Evolutionary conservation across 179 eudicot species (phyloP).

Genomic region (Beta macrorhiza): DNA sequence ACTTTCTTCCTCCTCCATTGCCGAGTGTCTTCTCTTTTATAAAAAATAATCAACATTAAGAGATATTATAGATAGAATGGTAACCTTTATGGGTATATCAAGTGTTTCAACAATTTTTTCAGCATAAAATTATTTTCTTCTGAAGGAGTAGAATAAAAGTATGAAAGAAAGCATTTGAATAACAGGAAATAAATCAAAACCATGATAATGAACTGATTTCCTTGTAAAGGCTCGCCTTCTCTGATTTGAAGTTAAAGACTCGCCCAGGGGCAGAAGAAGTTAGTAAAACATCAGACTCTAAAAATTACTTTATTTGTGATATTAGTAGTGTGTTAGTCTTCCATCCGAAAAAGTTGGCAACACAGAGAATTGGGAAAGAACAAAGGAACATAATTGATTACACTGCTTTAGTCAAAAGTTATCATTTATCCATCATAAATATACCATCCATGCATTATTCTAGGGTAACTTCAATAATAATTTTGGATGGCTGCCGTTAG

Average conservation of each 20-base stretch:
- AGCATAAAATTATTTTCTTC: not conserved
- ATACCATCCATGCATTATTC: not conserved
- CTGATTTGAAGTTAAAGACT: not conserved
- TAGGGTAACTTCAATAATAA: not conserved
- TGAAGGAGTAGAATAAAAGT: not conserved
- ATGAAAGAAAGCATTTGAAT: not conserved
- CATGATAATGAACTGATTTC: not conserved
- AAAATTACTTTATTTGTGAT: not conserved
- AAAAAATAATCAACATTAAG: not conserved
- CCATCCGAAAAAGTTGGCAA: not conserved
- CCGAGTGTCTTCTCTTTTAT: not conserved
- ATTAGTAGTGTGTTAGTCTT: not conserved
- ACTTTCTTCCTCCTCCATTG: not conserved
- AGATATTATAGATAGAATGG: not conserved
- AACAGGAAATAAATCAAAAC: not conserved
- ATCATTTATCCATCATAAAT: not conserved
- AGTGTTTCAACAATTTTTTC: not conserved
- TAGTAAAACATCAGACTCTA: not conserved
- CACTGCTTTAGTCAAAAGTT: not conserved
- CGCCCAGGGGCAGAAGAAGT: not conserved
- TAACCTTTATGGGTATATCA: not conserved
- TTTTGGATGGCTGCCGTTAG: not conserved
- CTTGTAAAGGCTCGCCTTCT: not conserved
- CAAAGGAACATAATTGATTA: not conserved
- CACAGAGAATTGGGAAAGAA: not conserved